phyloP scores from a whole-genome alignment of 495 filamentous ascomycete species.

The Polyplosphaeria fusca region DNA sequence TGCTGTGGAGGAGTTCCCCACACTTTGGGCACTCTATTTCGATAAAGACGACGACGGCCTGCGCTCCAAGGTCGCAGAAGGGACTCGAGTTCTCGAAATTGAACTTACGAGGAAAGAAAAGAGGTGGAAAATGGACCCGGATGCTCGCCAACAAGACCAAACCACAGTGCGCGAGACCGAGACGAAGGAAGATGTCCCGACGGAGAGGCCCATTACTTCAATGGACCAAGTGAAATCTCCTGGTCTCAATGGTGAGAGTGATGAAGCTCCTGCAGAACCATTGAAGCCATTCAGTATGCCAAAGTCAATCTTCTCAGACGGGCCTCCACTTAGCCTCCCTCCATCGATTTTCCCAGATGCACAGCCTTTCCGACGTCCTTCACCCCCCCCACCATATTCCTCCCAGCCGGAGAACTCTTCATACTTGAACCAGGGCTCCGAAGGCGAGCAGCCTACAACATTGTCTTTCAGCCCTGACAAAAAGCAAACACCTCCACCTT shows the following conservation, averaged over 20 bases:
- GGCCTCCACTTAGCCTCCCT: background rate
- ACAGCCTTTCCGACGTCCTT: background rate
- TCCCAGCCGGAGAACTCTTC: too few relatives aligned
- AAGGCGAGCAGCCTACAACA: too few relatives aligned
- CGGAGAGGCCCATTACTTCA: constrained; percentile 16
- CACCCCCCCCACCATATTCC: background rate
- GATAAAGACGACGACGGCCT: constrained; percentile 35
- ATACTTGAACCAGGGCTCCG: too few relatives aligned
- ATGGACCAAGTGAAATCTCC: background rate
- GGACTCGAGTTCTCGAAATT: constrained; percentile 24
- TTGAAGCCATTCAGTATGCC: background rate
- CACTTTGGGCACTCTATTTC: constrained; percentile 34
- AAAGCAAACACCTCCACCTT: too few relatives aligned
- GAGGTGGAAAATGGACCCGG: constrained; percentile 20
- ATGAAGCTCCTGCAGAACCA: too few relatives aligned
- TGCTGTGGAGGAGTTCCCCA: constrained; percentile 36
- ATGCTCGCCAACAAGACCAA: constrained; percentile 25
- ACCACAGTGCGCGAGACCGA: constrained; percentile 25
- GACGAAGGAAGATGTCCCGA: constrained; percentile 13
- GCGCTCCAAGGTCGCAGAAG: constrained; percentile 13
- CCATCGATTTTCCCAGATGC: constrained; percentile 7
- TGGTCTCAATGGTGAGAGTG: background rate
- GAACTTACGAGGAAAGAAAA: constrained; percentile 30
- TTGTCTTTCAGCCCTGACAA: too few relatives aligned
- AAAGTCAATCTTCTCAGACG: background rate